These are phyloP conservation scores for Penicillium egyptiacum DNA, from an alignment of 495 filamentous ascomycete species.

Conservation along the genomic window DNA sequence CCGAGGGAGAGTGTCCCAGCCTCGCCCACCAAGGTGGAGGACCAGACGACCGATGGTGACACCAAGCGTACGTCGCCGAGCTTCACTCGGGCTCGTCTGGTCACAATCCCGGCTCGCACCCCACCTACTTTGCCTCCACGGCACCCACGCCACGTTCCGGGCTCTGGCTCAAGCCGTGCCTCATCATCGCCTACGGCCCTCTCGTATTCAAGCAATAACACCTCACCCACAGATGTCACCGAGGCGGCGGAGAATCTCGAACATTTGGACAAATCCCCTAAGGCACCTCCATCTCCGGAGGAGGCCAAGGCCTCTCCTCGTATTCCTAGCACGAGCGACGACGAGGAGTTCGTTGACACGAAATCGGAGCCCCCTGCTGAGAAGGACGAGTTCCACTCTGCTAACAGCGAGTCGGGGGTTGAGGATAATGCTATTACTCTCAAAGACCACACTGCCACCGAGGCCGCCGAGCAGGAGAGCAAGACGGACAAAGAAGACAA, in stretches of 20 bases:
- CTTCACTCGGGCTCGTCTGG: constrained; percentile 62
- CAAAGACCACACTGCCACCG: constrained; percentile 3
- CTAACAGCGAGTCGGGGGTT: constrained; percentile 5
- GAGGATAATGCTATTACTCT: neutral
- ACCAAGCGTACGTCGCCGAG: constrained; percentile 47
- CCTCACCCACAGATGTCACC: constrained; percentile 18
- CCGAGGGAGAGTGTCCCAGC: constrained; percentile 52
- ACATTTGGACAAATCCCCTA: constrained; percentile 12
- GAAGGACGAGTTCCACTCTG: constrained; percentile 53
- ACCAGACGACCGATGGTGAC: constrained; percentile 40
- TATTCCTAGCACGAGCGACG: constrained; percentile 18
- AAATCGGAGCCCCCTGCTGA: constrained; percentile 25
- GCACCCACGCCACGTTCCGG: constrained; percentile 51
- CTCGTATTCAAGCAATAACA: constrained; percentile 28
- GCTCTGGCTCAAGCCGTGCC: constrained; percentile 29
- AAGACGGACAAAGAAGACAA: neutral
- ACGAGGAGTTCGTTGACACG: constrained; percentile 25
- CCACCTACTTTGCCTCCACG: constrained; percentile 66
- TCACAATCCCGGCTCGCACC: constrained; percentile 67
- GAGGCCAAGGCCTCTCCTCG: constrained; percentile 19
- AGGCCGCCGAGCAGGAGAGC: neutral
- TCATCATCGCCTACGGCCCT: constrained; percentile 29
- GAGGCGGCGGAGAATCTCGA: constrained; percentile 19
- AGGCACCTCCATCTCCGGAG: constrained; percentile 24
- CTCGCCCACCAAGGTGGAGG: constrained; percentile 51